Evolutionary conservation across 345 rosid genomes (phyloP).

Genomic region (Melaleuca alternifolia): DNA sequence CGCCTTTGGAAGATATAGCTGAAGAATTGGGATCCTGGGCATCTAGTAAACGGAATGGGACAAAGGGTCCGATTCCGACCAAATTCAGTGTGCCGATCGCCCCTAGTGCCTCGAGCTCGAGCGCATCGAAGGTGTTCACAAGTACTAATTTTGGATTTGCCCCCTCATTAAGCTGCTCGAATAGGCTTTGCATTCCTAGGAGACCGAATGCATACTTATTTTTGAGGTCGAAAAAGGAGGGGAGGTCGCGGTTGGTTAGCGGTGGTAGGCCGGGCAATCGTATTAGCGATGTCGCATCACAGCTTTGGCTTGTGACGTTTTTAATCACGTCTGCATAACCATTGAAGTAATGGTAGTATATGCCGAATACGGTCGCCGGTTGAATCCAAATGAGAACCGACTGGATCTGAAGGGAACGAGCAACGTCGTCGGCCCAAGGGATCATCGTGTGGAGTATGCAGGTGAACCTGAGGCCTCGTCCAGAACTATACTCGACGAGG

Average conservation of each 20-base stretch:
- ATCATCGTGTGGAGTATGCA: conserved; percentile 7
- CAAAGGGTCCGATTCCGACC: not conserved
- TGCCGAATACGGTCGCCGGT: conserved; percentile 46
- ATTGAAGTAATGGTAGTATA: conserved; percentile 48
- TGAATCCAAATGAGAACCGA: conserved; percentile 45
- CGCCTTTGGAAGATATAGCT: not conserved
- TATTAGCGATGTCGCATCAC: not conserved
- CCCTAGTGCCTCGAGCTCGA: not conserved
- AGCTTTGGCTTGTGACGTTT: not conserved
- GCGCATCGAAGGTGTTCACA: not conserved
- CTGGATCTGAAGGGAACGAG: conserved; percentile 29
- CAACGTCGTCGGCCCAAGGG: conserved; percentile 36
- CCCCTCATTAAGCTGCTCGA: not conserved
- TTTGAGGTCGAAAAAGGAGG: conserved; percentile 31
- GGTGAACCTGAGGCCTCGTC: not conserved
- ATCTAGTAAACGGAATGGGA: not conserved
- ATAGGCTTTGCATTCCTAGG: not conserved
- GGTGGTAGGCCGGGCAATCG: conserved; percentile 40
- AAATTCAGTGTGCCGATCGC: not conserved
- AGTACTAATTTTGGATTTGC: not conserved
- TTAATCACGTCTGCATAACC: conserved; percentile 20
- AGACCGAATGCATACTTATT: not conserved
- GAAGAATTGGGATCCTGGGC: not conserved
- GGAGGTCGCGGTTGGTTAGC: conserved; percentile 29
- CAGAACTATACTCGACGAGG: not conserved